phyloP scores from a whole-genome alignment of 2,329 filamentous ascomycete genomes.

The Beauveria sp. region DNA sequence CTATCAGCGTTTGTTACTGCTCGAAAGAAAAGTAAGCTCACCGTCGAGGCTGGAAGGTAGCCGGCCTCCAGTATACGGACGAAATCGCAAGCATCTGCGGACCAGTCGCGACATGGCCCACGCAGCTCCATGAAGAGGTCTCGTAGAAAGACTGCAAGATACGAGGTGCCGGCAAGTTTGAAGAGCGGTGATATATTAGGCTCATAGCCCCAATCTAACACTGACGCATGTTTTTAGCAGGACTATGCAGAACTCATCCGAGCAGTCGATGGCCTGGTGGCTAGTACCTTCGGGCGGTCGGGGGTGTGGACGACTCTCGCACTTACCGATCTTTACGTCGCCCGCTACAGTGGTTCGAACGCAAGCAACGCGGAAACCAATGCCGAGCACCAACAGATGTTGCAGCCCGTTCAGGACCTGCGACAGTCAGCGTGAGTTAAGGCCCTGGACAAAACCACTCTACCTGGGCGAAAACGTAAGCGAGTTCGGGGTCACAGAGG shows the following conservation, averaged over 20 bases:
- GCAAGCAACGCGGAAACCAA: not conserved
- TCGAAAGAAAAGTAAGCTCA: not conserved
- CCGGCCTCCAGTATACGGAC: not conserved
- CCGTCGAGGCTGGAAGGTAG: not conserved
- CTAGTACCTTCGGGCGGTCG: not conserved
- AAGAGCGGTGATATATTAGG: not conserved
- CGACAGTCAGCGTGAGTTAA: not conserved
- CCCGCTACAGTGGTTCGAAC: not conserved
- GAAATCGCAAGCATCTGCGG: not conserved
- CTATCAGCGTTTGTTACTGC: not conserved
- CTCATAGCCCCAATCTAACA: not conserved
- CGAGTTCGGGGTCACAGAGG: not conserved
- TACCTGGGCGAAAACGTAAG: not conserved
- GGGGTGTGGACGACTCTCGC: too few species aligned
- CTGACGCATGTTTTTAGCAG: not conserved
- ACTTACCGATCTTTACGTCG: not conserved
- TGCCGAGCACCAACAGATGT: not conserved
- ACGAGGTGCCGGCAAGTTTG: not conserved
- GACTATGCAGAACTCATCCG: not conserved
- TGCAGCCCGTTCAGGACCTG: not conserved
- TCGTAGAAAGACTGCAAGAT: not conserved
- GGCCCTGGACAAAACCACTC: not conserved
- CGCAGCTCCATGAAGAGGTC: not conserved
- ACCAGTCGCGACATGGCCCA: not conserved
- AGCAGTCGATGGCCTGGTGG: not conserved